Evolutionary conservation across 2,329 filamentous ascomycete species (phyloP).

Genomic region (Aureobasidium leucospermi): DNA sequence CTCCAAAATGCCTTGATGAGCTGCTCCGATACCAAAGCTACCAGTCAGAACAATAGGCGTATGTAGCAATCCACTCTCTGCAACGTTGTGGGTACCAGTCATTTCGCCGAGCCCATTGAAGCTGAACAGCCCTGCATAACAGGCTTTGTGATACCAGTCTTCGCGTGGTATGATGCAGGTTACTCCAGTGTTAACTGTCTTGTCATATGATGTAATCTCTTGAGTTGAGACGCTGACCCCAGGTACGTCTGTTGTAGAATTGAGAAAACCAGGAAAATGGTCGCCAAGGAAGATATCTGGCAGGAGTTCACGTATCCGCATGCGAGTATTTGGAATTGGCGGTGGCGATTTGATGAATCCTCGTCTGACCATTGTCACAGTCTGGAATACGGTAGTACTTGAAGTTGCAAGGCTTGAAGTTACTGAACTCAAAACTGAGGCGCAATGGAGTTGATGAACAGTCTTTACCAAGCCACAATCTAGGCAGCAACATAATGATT

Average conservation of each 20-base stretch:
- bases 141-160: constrained; percentile 3
- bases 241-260: background rate
- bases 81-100: background rate
- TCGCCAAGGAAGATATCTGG: background rate
- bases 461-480: no score
- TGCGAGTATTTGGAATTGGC: background rate
- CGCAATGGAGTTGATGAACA: no score
- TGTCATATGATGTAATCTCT: background rate
- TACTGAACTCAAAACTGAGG: no score
- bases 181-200: background rate
- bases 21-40: background rate
- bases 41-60: constrained; percentile 2
- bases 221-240: background rate
- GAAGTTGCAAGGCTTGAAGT: no score
- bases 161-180: background rate
- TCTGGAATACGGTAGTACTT: no score
- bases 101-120: constrained; percentile 1
- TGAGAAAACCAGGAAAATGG: background rate
- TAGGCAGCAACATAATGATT: no score
- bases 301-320: background rate
- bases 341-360: background rate
- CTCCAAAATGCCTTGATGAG: background rate
- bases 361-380: background rate
- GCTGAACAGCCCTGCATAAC: background rate
- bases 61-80: background rate